phyloP scores from a whole-genome alignment of 257 asterid species.

The Nicotiana benthamiana region DNA sequence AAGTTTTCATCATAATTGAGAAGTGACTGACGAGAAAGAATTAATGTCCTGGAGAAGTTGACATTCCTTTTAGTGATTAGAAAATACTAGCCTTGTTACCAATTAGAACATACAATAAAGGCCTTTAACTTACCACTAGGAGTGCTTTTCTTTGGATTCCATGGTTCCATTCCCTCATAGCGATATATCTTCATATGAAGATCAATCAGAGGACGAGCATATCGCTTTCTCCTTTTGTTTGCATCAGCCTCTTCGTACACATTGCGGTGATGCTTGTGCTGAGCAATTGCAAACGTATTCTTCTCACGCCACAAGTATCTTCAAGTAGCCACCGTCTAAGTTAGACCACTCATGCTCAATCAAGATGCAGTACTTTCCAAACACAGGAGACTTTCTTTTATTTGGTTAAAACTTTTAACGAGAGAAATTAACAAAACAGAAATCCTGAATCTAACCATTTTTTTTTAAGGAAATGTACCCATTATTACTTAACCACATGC shows the following conservation, averaged over 20 bases:
- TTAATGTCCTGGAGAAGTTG: neutral
- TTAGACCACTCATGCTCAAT: conserved; percentile 3
- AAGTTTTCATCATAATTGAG: neutral
- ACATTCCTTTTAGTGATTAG: neutral
- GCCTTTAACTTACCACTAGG: conserved; percentile 51
- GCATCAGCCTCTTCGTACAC: conserved; percentile 91
- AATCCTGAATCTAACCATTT: neutral
- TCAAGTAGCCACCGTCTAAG: conserved; percentile 13
- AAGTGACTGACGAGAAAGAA: neutral
- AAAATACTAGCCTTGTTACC: neutral
- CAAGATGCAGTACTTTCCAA: neutral
- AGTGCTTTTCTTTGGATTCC: conserved; percentile 55
- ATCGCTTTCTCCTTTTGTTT: conserved; percentile 87
- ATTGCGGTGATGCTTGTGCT: conserved; percentile 74
- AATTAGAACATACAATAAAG: neutral
- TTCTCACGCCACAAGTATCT: conserved; percentile 92
- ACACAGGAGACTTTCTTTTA: neutral
- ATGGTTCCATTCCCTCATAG: conserved; percentile 83
- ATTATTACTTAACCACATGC: neutral
- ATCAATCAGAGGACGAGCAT: conserved; percentile 94
- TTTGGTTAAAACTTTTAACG: neutral
- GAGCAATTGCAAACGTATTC: conserved; percentile 92
- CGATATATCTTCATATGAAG: conserved; percentile 80
- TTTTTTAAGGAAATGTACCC: neutral
- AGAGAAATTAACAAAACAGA: neutral